A percentile compares a stretch with the other conserved stretches of the same genome.
These are phyloP conservation scores for Apiospora rasikravindrae DNA, from an alignment of 2,329 filamentous ascomycete genomes.

Conservation along the genomic window DNA sequence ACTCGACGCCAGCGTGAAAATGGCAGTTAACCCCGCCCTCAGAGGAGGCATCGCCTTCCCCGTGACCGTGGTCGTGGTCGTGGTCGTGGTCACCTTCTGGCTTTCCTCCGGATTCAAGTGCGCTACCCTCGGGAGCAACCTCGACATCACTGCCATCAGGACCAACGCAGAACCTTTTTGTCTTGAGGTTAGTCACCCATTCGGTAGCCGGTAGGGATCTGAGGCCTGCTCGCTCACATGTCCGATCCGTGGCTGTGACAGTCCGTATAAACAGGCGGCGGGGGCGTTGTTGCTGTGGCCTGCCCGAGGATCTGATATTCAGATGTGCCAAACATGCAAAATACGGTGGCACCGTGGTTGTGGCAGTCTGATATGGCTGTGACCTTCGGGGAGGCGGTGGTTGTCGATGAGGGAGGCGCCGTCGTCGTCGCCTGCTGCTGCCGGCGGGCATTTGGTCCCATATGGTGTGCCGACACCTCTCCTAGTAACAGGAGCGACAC, in stretches of 20 bases:
- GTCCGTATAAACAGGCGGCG: constrained; percentile 43
- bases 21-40: constrained; percentile 59
- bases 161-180: constrained; percentile 64
- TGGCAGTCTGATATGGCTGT: constrained; percentile 59
- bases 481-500: not conserved
- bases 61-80: constrained; percentile 27
- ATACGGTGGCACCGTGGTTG: constrained; percentile 48
- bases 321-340: constrained; percentile 36
- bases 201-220: not conserved
- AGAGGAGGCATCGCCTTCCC: constrained; percentile 28
- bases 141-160: constrained; percentile 65
- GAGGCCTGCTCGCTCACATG: constrained; percentile 45
- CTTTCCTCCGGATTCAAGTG: constrained; percentile 26
- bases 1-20: constrained; percentile 79
- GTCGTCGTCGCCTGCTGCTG: constrained; percentile 27
- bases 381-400: constrained; percentile 33
- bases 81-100: constrained; percentile 24
- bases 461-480: not conserved
- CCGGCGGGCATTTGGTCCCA: constrained; percentile 4
- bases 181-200: constrained; percentile 20
- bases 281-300: constrained; percentile 33
- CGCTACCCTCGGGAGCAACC: constrained; percentile 43
- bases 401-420: constrained; percentile 31
- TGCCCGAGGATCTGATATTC: constrained; percentile 39
- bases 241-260: constrained; percentile 58